Percentiles rank a stretch among this genome's conserved stretches.
phyloP scores from a whole-genome alignment of 2,329 filamentous ascomycete species.

The Fusarium musae region DNA sequence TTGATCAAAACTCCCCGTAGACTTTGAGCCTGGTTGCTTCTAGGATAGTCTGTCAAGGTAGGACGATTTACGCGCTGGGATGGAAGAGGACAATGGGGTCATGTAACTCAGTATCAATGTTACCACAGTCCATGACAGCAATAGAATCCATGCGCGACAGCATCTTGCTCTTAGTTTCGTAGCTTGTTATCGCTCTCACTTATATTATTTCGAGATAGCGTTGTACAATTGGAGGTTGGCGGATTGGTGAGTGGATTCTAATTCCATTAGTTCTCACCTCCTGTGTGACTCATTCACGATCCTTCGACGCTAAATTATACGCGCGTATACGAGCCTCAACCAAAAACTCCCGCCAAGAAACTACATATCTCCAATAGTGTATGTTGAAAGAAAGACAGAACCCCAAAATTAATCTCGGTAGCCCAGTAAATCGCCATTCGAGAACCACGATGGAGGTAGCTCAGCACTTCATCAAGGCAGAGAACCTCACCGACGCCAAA shows the following conservation, averaged over 20 bases:
- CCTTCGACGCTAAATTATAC: neutral
- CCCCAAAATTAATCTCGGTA: neutral
- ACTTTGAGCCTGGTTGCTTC: too few species aligned
- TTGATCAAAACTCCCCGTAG: too few species aligned
- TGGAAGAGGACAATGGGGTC: neutral
- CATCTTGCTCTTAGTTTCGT: too few species aligned
- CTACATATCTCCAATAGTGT: fast-evolving
- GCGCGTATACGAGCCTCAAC: neutral
- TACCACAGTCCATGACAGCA: neutral
- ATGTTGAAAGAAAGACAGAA: neutral
- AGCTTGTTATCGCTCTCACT: neutral
- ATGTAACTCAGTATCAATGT: neutral
- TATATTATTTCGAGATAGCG: neutral
- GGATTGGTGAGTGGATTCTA: neutral
- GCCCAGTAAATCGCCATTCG: neutral
- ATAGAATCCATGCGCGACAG: neutral
- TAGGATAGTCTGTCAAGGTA: too few species aligned
- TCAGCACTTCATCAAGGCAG: neutral
- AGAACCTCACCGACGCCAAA: neutral
- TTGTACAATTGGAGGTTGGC: neutral
- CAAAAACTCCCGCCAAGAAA: neutral
- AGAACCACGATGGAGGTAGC: neutral
- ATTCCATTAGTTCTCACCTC: neutral
- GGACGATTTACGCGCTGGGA: too few species aligned
- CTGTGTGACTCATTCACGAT: neutral